Base-by-base conservation (phyloP, 1,284 basidiomycete genomes). In the Veloporphyrellus conicus region DNA sequence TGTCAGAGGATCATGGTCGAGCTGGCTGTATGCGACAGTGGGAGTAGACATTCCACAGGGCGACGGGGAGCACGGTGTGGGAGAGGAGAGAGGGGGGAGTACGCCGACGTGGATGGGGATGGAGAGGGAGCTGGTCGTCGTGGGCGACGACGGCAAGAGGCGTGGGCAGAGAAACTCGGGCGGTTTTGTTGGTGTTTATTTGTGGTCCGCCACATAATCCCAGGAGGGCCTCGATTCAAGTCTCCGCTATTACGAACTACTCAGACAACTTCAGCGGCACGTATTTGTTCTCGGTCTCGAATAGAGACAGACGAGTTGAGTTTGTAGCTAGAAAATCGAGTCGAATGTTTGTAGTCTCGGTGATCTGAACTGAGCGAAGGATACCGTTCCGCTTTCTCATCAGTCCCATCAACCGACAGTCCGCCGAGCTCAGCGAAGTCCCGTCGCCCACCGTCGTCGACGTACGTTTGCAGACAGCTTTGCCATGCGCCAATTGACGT, bases 341-440 rank as follows among this genome's bases (percentile, higher is more conserved):
- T 35, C 15, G 45, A 25, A 46, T 47, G 40, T 48, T 15, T 18
- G 29, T 48, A 27, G 28, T 36, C 33, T 34, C 33, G 41, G 45
- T 45, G 43, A 57, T 61, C 59, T 47, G 50, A 63, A 66, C 63
- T 63, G 61, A 63, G 61, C 59, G 62, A 34, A 45, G 44, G n/a
- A 16, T 22, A 45, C 33, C 41, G 45, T 36, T 58, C 56, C 48
- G 45, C 46, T 56, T 58, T 47, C 59, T 46, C 52, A 49, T 43
- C 44, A 55, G 54, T 47, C 48, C 54, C 51, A 49, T 36, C 46
- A 43, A 66, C 62, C 57, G 62, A 66, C 54, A 68, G 66, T 63
- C 62, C 62, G 62, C 66, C 50, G 61, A 63, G 66, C 62, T 63
- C 62, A 63, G 62, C 62, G 62, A 63, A 53, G 64, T 45, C 63